Conservation (phyloP, 108 stramenopile species). For the Skeletonema tropicum region DNA sequence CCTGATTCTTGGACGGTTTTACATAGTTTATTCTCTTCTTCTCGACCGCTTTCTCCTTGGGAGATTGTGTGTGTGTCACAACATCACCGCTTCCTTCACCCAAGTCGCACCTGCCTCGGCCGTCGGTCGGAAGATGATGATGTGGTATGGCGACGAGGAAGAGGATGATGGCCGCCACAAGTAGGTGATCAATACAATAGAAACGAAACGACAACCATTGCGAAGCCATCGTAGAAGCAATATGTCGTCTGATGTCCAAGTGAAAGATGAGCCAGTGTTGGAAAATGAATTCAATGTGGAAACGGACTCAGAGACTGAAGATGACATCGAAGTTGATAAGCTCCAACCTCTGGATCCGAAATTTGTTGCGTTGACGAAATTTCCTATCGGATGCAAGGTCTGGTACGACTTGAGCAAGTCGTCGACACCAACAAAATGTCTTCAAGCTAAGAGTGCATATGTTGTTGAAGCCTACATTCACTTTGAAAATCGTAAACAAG, state of each 20-base stretch:
- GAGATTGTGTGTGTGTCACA: too few species aligned
- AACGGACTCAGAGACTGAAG: not conserved
- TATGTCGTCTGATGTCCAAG: not conserved
- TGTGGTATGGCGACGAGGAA: too few species aligned
- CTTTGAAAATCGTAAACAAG: not conserved
- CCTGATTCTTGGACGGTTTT: too few species aligned
- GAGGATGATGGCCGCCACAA: too few species aligned
- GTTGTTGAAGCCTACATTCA: not conserved
- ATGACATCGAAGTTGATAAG: not conserved
- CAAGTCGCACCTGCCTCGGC: too few species aligned
- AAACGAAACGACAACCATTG: too few species aligned
- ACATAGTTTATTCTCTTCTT: too few species aligned
- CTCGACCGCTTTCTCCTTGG: too few species aligned
- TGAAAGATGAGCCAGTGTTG: not conserved
- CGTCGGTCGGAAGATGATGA: too few species aligned
- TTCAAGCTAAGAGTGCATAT: not conserved
- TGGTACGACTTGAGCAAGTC: not conserved
- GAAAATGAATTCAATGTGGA: not conserved
- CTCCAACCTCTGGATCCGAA: not conserved
- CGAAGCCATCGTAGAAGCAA: too few species aligned
- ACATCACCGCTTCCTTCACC: too few species aligned
- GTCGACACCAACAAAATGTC: not conserved
- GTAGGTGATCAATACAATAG: too few species aligned
- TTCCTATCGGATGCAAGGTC: not conserved
- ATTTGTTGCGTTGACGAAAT: not conserved